Evolutionary conservation across 2,329 filamentous ascomycete species (phyloP), one percentile per base, ranked within the genome.

Genomic region (Colletotrichum zoysiae): DNA sequence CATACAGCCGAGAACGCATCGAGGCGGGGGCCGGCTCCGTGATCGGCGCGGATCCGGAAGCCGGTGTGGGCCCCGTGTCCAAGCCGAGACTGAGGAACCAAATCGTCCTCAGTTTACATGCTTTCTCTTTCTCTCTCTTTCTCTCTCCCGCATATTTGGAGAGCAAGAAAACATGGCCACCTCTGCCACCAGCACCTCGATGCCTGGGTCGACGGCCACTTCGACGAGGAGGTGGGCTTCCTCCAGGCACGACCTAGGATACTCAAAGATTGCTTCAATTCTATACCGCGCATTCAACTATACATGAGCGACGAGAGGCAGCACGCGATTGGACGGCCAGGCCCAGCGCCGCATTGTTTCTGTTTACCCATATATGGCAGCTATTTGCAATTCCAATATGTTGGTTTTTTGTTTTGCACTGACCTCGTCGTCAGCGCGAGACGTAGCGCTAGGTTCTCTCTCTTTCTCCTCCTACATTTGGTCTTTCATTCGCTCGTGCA

Each of bases 151-250:
- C 3, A 7, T 20, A 23, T 5, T 16, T 9, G n/a, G 26, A 57
- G 33, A n/a, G 11, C 11, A 18, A 59, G n/a, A 18, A 12, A 33
- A 11, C 16, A 60, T 60, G 57, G 1, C 57, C 11, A 11, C 18
- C 30, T n/a, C 57, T 30, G n/a, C 57, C 53, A 69, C 51, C 35
- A 67, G 51, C 58, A 51, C 20, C 58, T 71, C 44, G 69, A 71
- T 58, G 64, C 57, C 26, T 71, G 64, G 69, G 51, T 71, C 16
- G 64, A 71, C 44, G 51, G 58, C 14, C 69, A 71, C 44, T 71
- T 71, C 35, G 69, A 71, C 7, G 69, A 71, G 23, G 69, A 71
- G 51, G 23, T 71, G 20, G 11, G 30, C 14, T 71, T 71, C 58
- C 64, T 71, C 9, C 69, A 71, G 58, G 42, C 14, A 30, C 30